Evolutionary conservation across 352 stramenopile genomes (phyloP), one percentile per base, ranked within the genome.

Genomic region (Sclerospora graminicola): DNA sequence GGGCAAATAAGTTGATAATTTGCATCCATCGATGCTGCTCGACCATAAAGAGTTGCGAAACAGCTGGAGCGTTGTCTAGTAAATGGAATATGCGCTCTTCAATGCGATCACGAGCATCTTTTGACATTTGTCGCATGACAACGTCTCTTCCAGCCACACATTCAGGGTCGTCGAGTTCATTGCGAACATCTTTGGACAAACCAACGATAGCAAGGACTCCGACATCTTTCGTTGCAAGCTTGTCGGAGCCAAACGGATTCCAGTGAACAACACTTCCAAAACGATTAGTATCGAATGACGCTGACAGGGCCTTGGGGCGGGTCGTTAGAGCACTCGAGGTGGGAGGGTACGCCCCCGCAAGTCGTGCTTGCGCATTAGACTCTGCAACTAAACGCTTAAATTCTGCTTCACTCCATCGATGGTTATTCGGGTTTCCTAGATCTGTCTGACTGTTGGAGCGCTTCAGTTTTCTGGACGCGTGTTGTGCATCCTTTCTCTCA

Each of bases 1-100:
- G 67, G 8, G 66, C 63, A 36, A 90, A 90, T 6, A 67, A 33
- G 18, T 84, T 78, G 16, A 93, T 79, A 39, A 87, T 74, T 45
- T 89, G 73, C 72, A 90, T 89, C 79, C 77, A 93, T 6, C 63
- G 57, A 36, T 84, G 69, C 47, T 89, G 77, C 8, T 93, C 79
- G 10, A 79, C 43, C 44, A 87, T 81, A 13, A 65, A 58, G 8
- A 90, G 43, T 15, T 68, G 57, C n/a, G 74, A 71, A 8, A 87
- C 37, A 24, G 55, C 60, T 3, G 60, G 49, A 26, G 73, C 75
- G 14, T 45, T 60, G 15, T 87, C 72, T 14, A 90, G 52, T 29
- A 86, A 41, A 40, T 78, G 62, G 16, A 88, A 84, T 19, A 89
- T 84, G 9, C 67, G 57, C 41, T 89, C 80, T 54, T 89, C 71